These are phyloP conservation scores for Parastagonospora nodorum DNA, from an alignment of 2,329 filamentous ascomycete genomes.

Conservation along the genomic window DNA sequence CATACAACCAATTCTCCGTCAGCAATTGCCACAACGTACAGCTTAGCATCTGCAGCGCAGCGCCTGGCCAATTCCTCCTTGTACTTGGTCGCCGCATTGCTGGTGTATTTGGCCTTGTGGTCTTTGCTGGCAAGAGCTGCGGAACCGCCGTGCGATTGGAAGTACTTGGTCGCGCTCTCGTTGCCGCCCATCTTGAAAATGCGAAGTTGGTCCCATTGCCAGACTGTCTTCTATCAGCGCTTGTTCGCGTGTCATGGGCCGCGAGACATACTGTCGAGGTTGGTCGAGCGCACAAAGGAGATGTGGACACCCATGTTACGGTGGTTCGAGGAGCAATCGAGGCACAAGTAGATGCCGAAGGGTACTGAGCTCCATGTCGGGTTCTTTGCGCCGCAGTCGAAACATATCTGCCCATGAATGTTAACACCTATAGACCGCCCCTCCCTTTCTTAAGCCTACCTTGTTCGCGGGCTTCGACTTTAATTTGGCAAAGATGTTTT, in stretches of 20 bases:
- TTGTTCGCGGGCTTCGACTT: slow-evolving; percentile 95
- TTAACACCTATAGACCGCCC: slow-evolving; percentile 30
- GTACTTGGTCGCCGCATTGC: slow-evolving; percentile 91
- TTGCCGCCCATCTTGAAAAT: slow-evolving; percentile 99
- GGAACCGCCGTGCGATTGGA: slow-evolving; percentile 93
- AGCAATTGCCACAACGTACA: slow-evolving; percentile 61
- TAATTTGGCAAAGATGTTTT: slow-evolving; percentile 96
- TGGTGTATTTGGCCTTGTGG: slow-evolving; percentile 94
- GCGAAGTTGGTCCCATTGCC: slow-evolving; percentile 98
- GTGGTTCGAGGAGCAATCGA: slow-evolving; percentile 97
- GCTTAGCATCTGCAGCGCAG: slow-evolving; percentile 79
- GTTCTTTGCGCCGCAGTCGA: slow-evolving; percentile 97
- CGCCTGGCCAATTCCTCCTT: slow-evolving; percentile 94
- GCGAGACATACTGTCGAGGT: slow-evolving; percentile 83
- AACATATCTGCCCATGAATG: slow-evolving; percentile 74
- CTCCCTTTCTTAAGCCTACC: slow-evolving; percentile 58
- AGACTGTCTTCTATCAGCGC: slow-evolving; percentile 55
- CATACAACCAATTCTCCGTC: slow-evolving; percentile 19
- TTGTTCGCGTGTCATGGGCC: slow-evolving; percentile 55
- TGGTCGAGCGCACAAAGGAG: slow-evolving; percentile 97
- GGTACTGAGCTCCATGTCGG: slow-evolving; percentile 98
- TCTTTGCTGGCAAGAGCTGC: slow-evolving; percentile 96
- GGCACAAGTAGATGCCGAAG: slow-evolving; percentile 95
- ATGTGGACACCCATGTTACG: slow-evolving; percentile 98
- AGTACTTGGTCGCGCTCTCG: slow-evolving; percentile 97